These are phyloP conservation scores for Scutellaria barbata DNA, from an alignment of 257 asterid species.

Conservation along the genomic window DNA sequence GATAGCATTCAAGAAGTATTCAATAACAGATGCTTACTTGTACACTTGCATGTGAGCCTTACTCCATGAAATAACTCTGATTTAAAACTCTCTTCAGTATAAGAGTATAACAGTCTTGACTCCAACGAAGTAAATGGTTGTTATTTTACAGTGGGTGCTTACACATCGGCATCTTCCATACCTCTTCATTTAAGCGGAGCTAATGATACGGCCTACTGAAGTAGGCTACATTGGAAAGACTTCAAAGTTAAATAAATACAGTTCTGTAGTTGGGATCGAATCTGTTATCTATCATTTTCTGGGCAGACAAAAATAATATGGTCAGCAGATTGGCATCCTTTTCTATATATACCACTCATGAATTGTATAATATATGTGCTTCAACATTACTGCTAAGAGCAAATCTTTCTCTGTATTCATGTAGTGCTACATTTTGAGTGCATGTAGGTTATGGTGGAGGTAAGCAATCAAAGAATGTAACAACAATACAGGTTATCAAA, in stretches of 20 bases:
- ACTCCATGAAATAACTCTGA: background rate
- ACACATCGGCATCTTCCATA: background rate
- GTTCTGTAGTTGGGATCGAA: background rate
- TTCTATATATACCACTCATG: background rate
- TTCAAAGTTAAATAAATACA: too few relatives aligned
- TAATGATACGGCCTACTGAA: too few relatives aligned
- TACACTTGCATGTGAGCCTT: background rate
- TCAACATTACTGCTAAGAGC: background rate
- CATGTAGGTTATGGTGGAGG: too few relatives aligned
- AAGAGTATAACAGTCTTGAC: background rate
- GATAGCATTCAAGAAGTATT: constrained; percentile 9
- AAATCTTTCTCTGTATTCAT: background rate
- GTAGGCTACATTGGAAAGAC: too few relatives aligned
- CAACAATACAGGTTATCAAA: too few relatives aligned
- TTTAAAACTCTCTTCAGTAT: background rate
- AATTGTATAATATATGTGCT: background rate
- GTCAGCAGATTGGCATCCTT: background rate
- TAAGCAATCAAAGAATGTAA: too few relatives aligned
- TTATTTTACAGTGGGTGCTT: too few relatives aligned
- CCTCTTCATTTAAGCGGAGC: background rate
- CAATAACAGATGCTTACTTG: background rate
- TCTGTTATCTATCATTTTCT: background rate
- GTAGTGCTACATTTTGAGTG: background rate
- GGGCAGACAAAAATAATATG: background rate
- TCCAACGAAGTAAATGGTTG: background rate